Conservation (phyloP, 257 asterid species). For the Sherardia arvensis region DNA sequence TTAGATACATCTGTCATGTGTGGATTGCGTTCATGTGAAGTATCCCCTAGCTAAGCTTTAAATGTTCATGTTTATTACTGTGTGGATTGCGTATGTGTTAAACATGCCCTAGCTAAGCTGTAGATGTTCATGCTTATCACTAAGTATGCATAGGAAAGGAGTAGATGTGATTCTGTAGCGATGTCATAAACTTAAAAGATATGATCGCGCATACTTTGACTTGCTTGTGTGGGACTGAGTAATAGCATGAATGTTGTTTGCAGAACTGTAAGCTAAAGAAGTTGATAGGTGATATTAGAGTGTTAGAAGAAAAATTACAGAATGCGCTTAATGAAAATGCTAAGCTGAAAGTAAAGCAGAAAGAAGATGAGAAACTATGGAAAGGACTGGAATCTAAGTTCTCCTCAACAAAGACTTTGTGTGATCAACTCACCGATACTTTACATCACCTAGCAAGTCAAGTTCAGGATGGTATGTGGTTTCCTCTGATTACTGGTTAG, state of each 20-base stretch:
- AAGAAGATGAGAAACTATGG: slow-evolving; percentile 94
- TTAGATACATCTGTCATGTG: not conserved
- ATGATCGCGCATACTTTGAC: no score
- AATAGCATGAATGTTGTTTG: no score
- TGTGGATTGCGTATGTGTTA: no score
- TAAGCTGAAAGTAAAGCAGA: slow-evolving; percentile 69
- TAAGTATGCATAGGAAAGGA: not conserved
- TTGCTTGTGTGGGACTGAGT: no score
- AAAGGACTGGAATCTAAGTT: slow-evolving; percentile 82
- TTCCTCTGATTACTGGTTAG: slow-evolving; percentile 4
- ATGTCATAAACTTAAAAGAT: no score
- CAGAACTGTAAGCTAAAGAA: no score
- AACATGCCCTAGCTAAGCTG: no score
- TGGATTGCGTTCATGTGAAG: not conserved
- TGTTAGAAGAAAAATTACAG: slow-evolving; percentile 81
- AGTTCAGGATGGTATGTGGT: slow-evolving; percentile 62
- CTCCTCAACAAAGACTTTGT: slow-evolving; percentile 60
- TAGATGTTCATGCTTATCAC: no score
- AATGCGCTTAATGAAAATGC: slow-evolving; percentile 79
- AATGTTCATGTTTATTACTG: not conserved
- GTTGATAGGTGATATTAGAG: slow-evolving; percentile 2
- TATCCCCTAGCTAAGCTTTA: not conserved
- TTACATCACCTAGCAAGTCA: slow-evolving; percentile 60
- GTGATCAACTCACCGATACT: slow-evolving; percentile 73
- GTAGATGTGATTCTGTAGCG: not conserved